Evolutionary conservation across 139 green algal genomes (phyloP).

Genomic region (Coelastrella sp.): DNA sequence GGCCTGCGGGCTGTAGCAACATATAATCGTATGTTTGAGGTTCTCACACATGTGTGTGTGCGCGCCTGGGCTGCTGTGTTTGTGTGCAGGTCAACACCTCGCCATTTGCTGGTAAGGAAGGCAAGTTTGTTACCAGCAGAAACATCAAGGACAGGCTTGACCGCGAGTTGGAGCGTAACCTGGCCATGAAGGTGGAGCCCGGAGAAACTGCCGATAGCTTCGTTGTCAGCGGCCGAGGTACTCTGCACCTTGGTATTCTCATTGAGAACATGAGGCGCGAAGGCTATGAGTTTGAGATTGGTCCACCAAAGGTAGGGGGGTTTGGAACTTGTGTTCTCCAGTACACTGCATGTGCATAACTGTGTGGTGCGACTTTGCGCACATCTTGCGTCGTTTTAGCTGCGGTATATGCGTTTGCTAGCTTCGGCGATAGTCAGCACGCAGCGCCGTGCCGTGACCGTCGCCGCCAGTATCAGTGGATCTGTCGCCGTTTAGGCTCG

Average conservation of each 20-base stretch:
- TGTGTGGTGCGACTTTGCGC: no score
- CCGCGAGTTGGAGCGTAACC: conserved; percentile 96
- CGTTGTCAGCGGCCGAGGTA: conserved; percentile 93
- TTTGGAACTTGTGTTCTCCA: background rate
- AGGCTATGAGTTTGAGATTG: conserved; percentile 93
- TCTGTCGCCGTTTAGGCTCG: no score
- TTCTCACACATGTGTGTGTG: no score
- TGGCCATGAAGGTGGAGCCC: conserved; percentile 94
- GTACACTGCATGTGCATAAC: no score
- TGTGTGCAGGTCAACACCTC: conserved; percentile 89
- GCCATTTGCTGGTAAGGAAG: conserved; percentile 96
- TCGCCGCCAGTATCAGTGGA: no score
- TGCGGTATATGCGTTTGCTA: no score
- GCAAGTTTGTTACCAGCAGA: conserved; percentile 94
- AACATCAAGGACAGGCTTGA: conserved; percentile 88
- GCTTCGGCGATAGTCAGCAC: no score
- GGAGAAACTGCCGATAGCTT: conserved; percentile 95
- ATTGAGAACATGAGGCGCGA: conserved; percentile 99
- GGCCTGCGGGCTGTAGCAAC: no score
- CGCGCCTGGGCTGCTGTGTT: background rate
- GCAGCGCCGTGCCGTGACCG: no score
- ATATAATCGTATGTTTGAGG: no score
- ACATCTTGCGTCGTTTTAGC: no score
- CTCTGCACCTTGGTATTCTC: conserved; percentile 93
- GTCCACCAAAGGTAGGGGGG: conserved; percentile 82